Evolutionary conservation across 2,329 filamentous ascomycete genomes (phyloP).

Genomic region (Chaetomiaceae sp.): DNA sequence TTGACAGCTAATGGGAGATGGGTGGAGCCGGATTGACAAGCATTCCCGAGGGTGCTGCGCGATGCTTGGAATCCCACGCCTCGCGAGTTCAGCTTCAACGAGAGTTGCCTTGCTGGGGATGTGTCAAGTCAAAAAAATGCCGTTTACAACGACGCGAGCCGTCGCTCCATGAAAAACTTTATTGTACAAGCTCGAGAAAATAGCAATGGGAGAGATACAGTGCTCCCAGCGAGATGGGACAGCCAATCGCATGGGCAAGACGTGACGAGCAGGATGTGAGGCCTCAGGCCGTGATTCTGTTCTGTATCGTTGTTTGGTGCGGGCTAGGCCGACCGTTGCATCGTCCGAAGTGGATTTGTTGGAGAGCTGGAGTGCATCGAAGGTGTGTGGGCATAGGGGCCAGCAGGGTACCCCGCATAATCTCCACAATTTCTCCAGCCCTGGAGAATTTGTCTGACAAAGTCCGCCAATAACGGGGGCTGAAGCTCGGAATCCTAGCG

Average conservation of each 20-base stretch:
- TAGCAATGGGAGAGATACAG: not conserved
- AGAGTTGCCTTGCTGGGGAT: not conserved
- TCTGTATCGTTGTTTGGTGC: not conserved
- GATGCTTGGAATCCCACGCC: not conserved
- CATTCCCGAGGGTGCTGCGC: not conserved
- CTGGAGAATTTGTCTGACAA: slow-evolving; percentile 26
- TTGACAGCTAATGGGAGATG: not conserved
- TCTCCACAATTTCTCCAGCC: slow-evolving; percentile 25
- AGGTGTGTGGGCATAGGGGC: not conserved
- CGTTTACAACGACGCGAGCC: slow-evolving; percentile 1
- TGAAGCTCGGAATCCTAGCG: not conserved
- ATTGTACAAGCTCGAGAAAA: not conserved
- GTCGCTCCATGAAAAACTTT: not conserved
- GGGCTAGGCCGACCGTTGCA: slow-evolving; percentile 8
- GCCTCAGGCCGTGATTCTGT: not conserved
- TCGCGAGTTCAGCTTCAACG: not conserved
- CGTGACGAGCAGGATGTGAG: not conserved
- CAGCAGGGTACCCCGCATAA: slow-evolving; percentile 20
- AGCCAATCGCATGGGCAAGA: not conserved
- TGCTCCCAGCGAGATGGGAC: not conserved
- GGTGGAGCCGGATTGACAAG: slow-evolving; percentile 9
- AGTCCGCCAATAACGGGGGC: slow-evolving; percentile 26
- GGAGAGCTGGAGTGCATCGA: not conserved
- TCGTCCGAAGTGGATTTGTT: slow-evolving; percentile 1
- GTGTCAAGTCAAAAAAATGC: not conserved